These are phyloP conservation scores for Boletus insuetus DNA, from an alignment of 768 basidiomycete genomes.

Conservation along the genomic window DNA sequence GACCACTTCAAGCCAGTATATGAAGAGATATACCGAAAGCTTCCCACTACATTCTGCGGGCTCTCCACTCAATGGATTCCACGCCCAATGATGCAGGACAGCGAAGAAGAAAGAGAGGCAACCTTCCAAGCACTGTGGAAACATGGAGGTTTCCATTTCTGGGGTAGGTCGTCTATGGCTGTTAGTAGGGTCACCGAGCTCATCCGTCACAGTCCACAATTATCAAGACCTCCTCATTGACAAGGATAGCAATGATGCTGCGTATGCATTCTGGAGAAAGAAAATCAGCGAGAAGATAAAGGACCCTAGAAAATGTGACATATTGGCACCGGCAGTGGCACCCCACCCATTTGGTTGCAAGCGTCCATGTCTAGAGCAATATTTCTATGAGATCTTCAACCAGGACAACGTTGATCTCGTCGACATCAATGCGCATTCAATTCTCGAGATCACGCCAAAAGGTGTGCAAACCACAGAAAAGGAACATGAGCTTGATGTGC, in stretches of 20 bases:
- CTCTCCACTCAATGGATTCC: no score
- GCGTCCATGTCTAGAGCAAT: slow-evolving; percentile 4
- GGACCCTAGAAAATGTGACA: slow-evolving; percentile 1
- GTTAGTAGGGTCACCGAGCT: background rate
- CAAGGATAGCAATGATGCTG: background rate
- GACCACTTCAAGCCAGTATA: slow-evolving; percentile 10
- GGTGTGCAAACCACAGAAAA: slow-evolving; percentile 6
- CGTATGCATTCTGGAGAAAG: slow-evolving; percentile 9
- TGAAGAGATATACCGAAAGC: slow-evolving; percentile 6
- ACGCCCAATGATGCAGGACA: slow-evolving; percentile 6
- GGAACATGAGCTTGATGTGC: slow-evolving; percentile 8
- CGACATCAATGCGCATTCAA: background rate
- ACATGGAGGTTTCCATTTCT: slow-evolving; percentile 7
- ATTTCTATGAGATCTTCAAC: slow-evolving; percentile 8
- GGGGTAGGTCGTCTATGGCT: slow-evolving; percentile 2
- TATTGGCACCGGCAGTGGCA: background rate
- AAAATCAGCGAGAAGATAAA: slow-evolving; percentile 2
- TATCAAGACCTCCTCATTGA: slow-evolving; percentile 3
- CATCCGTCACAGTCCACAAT: background rate
- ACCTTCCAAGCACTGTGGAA: slow-evolving; percentile 10
- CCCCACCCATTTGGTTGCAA: slow-evolving; percentile 12
- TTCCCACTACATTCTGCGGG: background rate
- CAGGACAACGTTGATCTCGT: slow-evolving; percentile 10
- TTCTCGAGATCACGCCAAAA: slow-evolving; percentile 3
- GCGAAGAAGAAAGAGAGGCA: slow-evolving; percentile 8